Evolutionary conservation across 805 yeast genomes (phyloP).

Genomic region (Metschnikowia chrysomelidarum): DNA sequence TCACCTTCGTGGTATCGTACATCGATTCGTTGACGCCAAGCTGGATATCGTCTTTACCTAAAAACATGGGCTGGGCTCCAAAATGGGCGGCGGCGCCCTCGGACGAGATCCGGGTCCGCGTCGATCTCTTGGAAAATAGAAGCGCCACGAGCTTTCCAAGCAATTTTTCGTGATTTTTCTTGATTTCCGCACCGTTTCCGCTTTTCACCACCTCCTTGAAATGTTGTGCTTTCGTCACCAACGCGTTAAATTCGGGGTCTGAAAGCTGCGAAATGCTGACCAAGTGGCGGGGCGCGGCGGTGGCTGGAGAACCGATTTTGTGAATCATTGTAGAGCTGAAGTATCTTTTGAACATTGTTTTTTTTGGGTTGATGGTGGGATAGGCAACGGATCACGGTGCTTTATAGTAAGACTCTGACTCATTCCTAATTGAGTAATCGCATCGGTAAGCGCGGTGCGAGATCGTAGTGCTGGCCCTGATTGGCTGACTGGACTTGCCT

Average conservation of each 20-base stretch:
- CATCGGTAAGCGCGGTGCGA: constrained; percentile 19
- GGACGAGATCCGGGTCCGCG: constrained; percentile 89
- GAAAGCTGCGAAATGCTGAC: constrained; percentile 78
- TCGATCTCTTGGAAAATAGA: constrained; percentile 86
- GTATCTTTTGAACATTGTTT: constrained; percentile 16
- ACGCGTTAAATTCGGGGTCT: constrained; percentile 63
- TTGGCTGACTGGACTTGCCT: constrained; percentile 2
- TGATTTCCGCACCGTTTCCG: constrained; percentile 39
- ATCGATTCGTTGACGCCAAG: constrained; percentile 91
- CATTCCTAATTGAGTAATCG: constrained; percentile 17
- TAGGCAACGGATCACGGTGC: not conserved
- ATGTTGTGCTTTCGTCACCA: constrained; percentile 70
- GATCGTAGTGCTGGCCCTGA: constrained; percentile 15
- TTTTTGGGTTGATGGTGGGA: not conserved
- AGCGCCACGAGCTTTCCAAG: constrained; percentile 81
- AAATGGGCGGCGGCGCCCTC: constrained; percentile 93
- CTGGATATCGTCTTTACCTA: constrained; percentile 96
- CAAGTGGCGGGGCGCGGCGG: constrained; percentile 58
- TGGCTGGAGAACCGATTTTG: not conserved
- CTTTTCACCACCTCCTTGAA: constrained; percentile 64
- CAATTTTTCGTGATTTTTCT: constrained; percentile 48
- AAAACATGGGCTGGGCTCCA: constrained; percentile 95
- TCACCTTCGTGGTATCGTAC: constrained; percentile 83
- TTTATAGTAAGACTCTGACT: constrained; percentile 14
- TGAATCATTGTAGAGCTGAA: constrained; percentile 11